A percentile compares a stretch with the other conserved stretches of the same genome.
phyloP scores from a whole-genome alignment of 2,329 filamentous ascomycete genomes.

The Hymenoscyphus infarciens region DNA sequence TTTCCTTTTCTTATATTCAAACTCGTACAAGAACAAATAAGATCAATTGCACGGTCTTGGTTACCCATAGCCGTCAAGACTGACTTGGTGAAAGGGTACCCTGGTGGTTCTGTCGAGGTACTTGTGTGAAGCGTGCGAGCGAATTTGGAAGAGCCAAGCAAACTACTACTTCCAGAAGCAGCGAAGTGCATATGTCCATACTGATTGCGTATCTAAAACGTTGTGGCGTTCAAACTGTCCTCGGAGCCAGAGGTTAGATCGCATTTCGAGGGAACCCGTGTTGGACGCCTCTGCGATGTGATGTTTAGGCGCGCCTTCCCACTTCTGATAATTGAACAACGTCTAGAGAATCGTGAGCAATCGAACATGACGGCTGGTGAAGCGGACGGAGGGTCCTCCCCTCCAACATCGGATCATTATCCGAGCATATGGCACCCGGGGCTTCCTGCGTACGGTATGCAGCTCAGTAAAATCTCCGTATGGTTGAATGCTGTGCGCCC shows the following conservation, averaged over 20 bases:
- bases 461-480: conserved; percentile 5
- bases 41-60: neutral
- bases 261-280: neutral
- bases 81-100: neutral
- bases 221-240: neutral
- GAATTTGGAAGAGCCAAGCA: conserved; percentile 8
- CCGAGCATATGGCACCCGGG: conserved; percentile 1
- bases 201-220: neutral
- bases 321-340: neutral
- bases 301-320: neutral
- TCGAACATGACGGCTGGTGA: neutral
- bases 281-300: neutral
- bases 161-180: conserved; percentile 10
- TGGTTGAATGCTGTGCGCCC: neutral
- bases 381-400: neutral
- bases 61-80: neutral
- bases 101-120: neutral
- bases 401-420: neutral
- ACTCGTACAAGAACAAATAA: neutral
- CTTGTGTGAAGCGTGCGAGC: neutral
- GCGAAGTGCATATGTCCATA: conserved; percentile 9
- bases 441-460: conserved; percentile 2
- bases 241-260: neutral
- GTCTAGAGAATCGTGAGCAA: neutral
- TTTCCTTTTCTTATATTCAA: neutral